Percentiles rank a stretch among this genome's conserved stretches.
Conservation (phyloP, 495 filamentous ascomycete species). For the Aspergillus mulundensis region DNA sequence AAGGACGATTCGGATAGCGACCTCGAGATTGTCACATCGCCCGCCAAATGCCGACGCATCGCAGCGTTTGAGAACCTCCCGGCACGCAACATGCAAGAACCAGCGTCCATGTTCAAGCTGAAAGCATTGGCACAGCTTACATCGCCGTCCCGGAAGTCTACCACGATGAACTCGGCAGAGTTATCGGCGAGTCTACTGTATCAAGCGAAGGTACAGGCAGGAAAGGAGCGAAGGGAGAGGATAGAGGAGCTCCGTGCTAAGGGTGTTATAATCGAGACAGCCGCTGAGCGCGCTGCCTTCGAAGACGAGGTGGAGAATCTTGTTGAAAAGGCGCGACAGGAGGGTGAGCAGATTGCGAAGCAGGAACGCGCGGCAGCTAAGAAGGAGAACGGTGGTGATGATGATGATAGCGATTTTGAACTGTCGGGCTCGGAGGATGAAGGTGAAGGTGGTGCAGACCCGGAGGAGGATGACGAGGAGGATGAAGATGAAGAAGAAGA, state of each 20-base stretch:
- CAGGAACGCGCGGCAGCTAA: conserved; percentile 68
- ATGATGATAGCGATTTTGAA: conserved; percentile 36
- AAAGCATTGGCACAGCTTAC: conserved; percentile 71
- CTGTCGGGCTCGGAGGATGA: conserved; percentile 53
- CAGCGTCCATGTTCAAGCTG: conserved; percentile 60
- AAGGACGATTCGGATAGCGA: conserved; percentile 62
- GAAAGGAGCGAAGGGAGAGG: conserved; percentile 69
- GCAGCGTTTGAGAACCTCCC: conserved; percentile 69
- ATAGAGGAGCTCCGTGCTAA: conserved; percentile 71
- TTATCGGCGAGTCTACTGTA: conserved; percentile 63
- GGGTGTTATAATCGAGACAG: conserved; percentile 78
- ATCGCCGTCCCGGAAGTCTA: conserved; percentile 53
- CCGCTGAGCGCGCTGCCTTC: conserved; percentile 78
- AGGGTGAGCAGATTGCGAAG: conserved; percentile 74
- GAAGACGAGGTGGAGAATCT: conserved; percentile 81
- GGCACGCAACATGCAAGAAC: conserved; percentile 52
- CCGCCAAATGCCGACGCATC: conserved; percentile 38
- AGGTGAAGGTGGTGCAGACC: conserved; percentile 45
- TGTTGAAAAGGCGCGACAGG: conserved; percentile 74
- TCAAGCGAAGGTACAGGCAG: conserved; percentile 75
- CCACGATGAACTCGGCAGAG: conserved; percentile 63
- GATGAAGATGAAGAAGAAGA: conserved; percentile 50
- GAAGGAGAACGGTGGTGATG: conserved; percentile 61
- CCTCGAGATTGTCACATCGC: conserved; percentile 54
- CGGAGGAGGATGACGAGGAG: conserved; percentile 56